Evolutionary conservation across 2,329 filamentous ascomycete genomes (phyloP), one percentile per base, ranked within the genome.

Genomic region (Colletotrichum horii): DNA sequence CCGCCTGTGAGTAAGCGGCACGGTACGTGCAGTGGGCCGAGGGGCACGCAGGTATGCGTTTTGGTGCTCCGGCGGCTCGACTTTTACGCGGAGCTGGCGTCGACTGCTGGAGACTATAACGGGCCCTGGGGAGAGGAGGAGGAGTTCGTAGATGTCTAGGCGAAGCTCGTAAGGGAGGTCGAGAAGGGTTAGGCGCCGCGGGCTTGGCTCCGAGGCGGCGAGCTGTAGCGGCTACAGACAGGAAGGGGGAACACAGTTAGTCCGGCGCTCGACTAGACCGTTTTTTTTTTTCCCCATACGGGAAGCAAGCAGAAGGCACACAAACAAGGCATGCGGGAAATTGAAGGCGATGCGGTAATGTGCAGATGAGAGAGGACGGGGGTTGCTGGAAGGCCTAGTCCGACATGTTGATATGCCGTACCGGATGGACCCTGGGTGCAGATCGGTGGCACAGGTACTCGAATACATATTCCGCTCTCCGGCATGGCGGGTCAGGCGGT

Each of bases 111-210:
- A 77, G n/a, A 78, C 72, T 12, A 71, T 32, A 16, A 78, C 71
- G n/a, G 72, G 67, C 48, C 74, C 52, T n/a, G 70, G 60, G 19
- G 70, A 61, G n/a, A 62, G 74, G 32, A 81, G 76, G 22, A 82
- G 78, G 24, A 80, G 74, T 22, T 79, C 70, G 73, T 79, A 79
- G 74, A 83, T 80, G 77, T 82, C 76, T 14, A 82, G 65, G 43
- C 82, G 80, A 16, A 82, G 70, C 67, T 83, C 82, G 12, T 75
- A 66, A 48, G 82, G 81, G 30, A 83, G 62, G 4, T 79, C 78
- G 77, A 83, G 80, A 62, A 76, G 48, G 48, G 48, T 70, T 71
- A 66, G 34, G 67, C 28, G 71, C 15, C 58, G 66, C 43, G 38
- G 34, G 48, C 22, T 28, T 60, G 67, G 34, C 34, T 32, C 34